These are phyloP conservation scores for Solanum chiquidenum DNA, from an alignment of 257 asterid species.

Conservation along the genomic window DNA sequence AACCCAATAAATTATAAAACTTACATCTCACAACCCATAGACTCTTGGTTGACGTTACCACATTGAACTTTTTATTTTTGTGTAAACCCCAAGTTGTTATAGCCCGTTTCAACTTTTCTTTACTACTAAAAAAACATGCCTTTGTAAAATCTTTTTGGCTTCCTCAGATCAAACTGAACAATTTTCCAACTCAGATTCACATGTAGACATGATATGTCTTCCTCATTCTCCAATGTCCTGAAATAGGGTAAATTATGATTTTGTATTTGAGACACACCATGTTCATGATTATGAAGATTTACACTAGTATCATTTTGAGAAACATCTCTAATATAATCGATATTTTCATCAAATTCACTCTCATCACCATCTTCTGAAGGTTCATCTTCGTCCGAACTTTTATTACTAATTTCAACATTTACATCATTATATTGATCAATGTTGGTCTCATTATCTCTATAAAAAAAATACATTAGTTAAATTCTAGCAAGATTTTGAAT, in stretches of 20 bases:
- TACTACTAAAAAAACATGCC: background rate
- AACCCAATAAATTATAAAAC: background rate
- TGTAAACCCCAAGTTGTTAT: background rate
- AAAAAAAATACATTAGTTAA: no score
- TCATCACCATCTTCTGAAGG: no score
- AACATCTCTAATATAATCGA: no score
- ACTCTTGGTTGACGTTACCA: background rate
- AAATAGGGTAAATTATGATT: no score
- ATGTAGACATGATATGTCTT: background rate
- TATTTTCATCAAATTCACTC: no score
- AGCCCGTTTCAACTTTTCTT: background rate
- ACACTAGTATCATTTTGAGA: no score
- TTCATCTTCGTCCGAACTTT: no score
- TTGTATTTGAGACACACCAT: background rate
- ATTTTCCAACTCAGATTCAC: background rate
- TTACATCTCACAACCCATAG: background rate
- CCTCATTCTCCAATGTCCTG: background rate
- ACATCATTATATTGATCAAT: no score
- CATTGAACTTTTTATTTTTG: background rate
- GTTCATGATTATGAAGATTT: no score
- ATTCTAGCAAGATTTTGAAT: background rate
- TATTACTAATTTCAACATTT: no score
- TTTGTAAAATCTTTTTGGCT: no score
- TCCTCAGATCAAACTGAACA: background rate
- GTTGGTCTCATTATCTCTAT: no score